These are phyloP conservation scores for Mucor velutinosus DNA, from an alignment of 371 early-diverging fungal species.

Conservation along the genomic window DNA sequence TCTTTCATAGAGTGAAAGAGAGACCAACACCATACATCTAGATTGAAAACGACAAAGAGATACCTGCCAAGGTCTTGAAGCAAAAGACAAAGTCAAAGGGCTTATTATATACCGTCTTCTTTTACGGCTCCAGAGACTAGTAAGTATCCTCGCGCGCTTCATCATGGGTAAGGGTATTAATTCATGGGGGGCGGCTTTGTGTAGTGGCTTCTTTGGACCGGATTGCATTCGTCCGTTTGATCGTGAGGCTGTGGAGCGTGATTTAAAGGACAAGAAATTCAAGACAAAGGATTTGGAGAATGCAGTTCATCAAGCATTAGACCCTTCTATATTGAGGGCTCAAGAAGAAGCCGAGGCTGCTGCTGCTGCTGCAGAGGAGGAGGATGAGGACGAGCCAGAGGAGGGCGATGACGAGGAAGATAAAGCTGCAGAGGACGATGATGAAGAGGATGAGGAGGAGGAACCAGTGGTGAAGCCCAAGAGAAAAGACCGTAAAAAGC, in stretches of 20 bases:
- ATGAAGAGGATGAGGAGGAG: slow-evolving; percentile 9
- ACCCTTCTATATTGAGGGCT: slow-evolving; percentile 32
- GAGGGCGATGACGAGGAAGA: slow-evolving; percentile 5
- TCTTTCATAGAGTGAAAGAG: neutral
- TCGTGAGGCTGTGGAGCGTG: slow-evolving; percentile 42
- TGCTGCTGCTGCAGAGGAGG: slow-evolving; percentile 20
- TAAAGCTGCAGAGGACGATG: neutral
- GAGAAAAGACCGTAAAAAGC: slow-evolving; percentile 20
- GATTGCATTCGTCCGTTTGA: slow-evolving; percentile 51
- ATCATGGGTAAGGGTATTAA: neutral
- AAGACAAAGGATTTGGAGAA: slow-evolving; percentile 51
- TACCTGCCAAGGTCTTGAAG: slow-evolving; percentile 52
- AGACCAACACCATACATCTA: slow-evolving; percentile 7
- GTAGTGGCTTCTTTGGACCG: slow-evolving; percentile 56
- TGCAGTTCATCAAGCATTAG: slow-evolving; percentile 42
- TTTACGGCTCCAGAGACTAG: slow-evolving; percentile 69
- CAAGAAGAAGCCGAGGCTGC: slow-evolving; percentile 25
- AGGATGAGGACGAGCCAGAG: slow-evolving; percentile 22
- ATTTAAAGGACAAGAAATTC: slow-evolving; percentile 54
- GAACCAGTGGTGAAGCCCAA: slow-evolving; percentile 14
- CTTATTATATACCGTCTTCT: slow-evolving; percentile 58
- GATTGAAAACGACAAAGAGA: slow-evolving; percentile 54
- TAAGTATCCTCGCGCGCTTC: slow-evolving; percentile 37
- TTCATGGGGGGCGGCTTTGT: neutral
- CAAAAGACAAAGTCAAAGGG: slow-evolving; percentile 55